phyloP scores from a whole-genome alignment of 768 basidiomycete species.

The Floccularia luteovirens region DNA sequence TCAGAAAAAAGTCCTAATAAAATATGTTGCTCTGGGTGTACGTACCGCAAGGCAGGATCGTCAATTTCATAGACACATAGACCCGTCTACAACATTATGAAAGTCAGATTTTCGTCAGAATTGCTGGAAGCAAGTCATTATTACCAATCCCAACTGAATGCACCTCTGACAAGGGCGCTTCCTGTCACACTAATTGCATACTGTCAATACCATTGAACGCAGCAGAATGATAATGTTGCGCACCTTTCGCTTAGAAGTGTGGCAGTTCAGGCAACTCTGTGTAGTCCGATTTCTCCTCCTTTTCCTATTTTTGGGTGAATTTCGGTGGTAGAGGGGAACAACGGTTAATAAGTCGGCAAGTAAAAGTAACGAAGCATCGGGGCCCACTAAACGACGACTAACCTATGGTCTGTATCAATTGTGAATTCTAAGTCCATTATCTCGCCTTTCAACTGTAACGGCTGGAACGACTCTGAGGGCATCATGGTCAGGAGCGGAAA shows the following conservation, averaged over 20 bases:
- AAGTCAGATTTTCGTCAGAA: not conserved
- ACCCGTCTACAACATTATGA: slow-evolving; percentile 62
- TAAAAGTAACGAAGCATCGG: slow-evolving; percentile 17
- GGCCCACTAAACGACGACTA: slow-evolving; percentile 15
- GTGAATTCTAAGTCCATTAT: slow-evolving; percentile 74
- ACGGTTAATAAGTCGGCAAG: slow-evolving; percentile 43
- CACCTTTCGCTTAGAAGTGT: slow-evolving; percentile 92
- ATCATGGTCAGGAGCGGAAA: slow-evolving; percentile 45
- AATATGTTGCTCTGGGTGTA: slow-evolving; percentile 1
- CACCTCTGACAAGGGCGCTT: slow-evolving; percentile 89
- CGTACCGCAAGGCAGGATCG: slow-evolving; percentile 71
- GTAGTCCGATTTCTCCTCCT: slow-evolving; percentile 89
- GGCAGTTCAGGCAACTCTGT: slow-evolving; percentile 84
- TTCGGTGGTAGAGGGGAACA: slow-evolving; percentile 34
- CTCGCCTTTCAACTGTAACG: slow-evolving; percentile 66
- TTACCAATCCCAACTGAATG: slow-evolving; percentile 81
- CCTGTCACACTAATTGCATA: slow-evolving; percentile 66
- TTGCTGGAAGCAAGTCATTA: slow-evolving; percentile 7
- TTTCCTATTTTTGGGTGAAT: slow-evolving; percentile 54
- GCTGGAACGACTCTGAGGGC: slow-evolving; percentile 46
- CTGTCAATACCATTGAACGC: slow-evolving; percentile 3
- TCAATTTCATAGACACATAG: slow-evolving; percentile 95
- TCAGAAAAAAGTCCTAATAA: too few species aligned
- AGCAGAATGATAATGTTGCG: slow-evolving; percentile 11
- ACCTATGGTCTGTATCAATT: slow-evolving; percentile 64